Evolutionary conservation across 2,329 filamentous ascomycete genomes (phyloP).

Genomic region (Fusarium sp.): DNA sequence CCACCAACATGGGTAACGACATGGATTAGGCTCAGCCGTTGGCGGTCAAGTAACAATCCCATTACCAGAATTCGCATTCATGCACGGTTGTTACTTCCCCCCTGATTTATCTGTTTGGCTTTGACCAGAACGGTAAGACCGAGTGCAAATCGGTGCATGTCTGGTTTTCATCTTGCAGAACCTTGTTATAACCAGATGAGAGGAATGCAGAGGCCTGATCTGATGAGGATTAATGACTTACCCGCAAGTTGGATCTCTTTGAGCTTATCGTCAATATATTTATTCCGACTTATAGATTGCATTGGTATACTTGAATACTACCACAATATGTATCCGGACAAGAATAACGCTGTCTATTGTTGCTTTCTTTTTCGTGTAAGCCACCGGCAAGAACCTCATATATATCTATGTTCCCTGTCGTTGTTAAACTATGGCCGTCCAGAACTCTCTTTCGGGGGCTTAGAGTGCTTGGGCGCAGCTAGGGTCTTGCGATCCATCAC

Average conservation of each 20-base stretch:
- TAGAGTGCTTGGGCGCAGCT: neutral
- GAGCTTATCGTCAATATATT: no score
- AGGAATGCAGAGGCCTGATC: neutral
- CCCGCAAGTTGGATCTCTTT: no score
- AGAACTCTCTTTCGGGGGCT: neutral
- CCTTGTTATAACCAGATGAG: rapidly evolving
- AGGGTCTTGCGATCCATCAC: neutral
- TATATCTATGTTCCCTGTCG: no score
- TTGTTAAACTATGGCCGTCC: neutral
- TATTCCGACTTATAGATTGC: neutral
- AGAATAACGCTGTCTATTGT: neutral
- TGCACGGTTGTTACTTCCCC: neutral
- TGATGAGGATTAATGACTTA: neutral
- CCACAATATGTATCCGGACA: no score
- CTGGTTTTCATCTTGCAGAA: neutral
- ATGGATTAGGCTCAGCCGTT: neutral
- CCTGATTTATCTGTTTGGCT: neutral
- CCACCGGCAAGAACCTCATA: neutral
- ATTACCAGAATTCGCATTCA: neutral
- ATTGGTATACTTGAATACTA: neutral
- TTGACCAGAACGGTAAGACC: neutral
- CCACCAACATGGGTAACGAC: neutral
- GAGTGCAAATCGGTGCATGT: neutral
- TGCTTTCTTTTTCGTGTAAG: neutral
- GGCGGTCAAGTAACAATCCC: neutral